Percentiles rank a stretch among this genome's conserved stretches.
phyloP scores from a whole-genome alignment of 2,329 filamentous ascomycete species.

The Westerdykella sp. region DNA sequence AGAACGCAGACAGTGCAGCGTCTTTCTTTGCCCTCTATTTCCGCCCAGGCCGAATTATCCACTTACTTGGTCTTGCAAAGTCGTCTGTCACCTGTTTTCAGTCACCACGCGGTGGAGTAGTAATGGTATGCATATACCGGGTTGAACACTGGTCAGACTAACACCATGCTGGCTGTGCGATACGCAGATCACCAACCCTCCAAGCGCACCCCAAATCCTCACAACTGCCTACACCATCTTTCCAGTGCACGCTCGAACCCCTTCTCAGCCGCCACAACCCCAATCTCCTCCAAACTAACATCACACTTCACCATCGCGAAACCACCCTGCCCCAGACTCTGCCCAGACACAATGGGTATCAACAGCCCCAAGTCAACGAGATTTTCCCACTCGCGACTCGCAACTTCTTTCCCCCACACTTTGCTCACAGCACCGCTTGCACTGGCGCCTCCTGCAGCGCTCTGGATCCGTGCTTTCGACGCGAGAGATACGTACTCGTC shows the following conservation, averaged over 20 bases:
- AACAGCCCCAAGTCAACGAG: conserved; percentile 63
- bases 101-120: no score
- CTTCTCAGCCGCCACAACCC: conserved; percentile 44
- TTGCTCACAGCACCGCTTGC: conserved; percentile 57
- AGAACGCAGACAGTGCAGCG: no score
- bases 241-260: conserved; percentile 51
- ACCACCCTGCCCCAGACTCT: conserved; percentile 12
- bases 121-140: no score
- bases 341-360: conserved; percentile 48
- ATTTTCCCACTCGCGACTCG: conserved; percentile 68
- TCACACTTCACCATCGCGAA: conserved; percentile 60
- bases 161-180: no score
- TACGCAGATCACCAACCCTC: no score
- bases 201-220: conserved; percentile 1
- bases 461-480: conserved; percentile 65
- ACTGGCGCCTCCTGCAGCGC: conserved; percentile 59
- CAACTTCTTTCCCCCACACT: conserved; percentile 70
- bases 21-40: no score
- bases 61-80: no score
- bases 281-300: conserved; percentile 72
- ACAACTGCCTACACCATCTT: conserved; percentile 72
- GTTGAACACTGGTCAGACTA: no score
- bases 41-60: no score
- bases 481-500: conserved; percentile 77
- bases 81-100: no score